Evolutionary conservation across 2,329 filamentous ascomycete genomes (phyloP).

Genomic region (Alternaria triticimaculans): DNA sequence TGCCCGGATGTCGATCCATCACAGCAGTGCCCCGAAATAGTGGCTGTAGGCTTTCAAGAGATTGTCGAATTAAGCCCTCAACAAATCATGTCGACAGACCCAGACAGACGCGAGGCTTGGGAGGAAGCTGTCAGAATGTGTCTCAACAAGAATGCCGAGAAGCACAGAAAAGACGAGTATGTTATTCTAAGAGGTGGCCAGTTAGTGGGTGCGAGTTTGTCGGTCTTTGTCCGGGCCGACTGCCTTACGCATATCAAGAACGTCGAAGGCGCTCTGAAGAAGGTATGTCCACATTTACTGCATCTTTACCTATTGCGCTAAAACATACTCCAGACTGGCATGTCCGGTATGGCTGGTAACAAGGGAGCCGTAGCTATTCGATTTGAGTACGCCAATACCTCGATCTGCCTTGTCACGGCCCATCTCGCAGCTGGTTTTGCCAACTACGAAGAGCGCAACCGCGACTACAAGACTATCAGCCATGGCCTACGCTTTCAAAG

Average conservation of each 20-base stretch:
- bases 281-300: constrained; percentile 54
- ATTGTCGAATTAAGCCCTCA: constrained; percentile 98
- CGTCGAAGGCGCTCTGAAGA: constrained; percentile 94
- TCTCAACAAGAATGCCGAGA: constrained; percentile 74
- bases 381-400: constrained; percentile 91
- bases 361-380: constrained; percentile 97
- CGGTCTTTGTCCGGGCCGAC: constrained; percentile 86
- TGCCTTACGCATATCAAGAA: constrained; percentile 86
- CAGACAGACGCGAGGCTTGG: constrained; percentile 83
- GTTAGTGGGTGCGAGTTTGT: constrained; percentile 89
- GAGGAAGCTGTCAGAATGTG: constrained; percentile 79
- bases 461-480: constrained; percentile 89
- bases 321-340: constrained; percentile 66
- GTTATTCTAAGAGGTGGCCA: constrained; percentile 90
- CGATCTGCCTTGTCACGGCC: constrained; percentile 93
- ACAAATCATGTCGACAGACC: constrained; percentile 99
- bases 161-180: constrained; percentile 75
- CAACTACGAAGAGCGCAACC: constrained; percentile 95
- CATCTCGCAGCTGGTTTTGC: constrained; percentile 95
- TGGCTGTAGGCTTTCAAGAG: constrained; percentile 93
- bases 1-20: constrained; percentile 68
- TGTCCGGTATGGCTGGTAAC: constrained; percentile 97
- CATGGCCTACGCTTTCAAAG: constrained; percentile 88
- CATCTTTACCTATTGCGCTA: constrained; percentile 5
- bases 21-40: constrained; percentile 77